Conservation (phyloP, 2,329 filamentous ascomycete genomes). For the Canariomyces notabilis region DNA sequence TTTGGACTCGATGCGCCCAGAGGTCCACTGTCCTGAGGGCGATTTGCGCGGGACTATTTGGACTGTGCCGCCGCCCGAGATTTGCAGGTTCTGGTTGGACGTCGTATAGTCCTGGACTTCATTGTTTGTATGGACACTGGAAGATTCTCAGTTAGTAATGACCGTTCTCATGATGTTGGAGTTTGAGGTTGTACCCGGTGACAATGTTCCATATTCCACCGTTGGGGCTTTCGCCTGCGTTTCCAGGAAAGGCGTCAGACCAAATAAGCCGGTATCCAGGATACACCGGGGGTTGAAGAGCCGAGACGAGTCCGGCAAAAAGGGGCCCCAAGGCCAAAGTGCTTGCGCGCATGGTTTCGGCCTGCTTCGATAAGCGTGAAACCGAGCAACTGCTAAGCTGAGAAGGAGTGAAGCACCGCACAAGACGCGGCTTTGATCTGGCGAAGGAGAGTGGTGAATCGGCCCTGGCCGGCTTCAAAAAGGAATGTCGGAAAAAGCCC, state of each 20-base stretch:
- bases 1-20: slow-evolving; percentile 49
- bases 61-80: slow-evolving; percentile 45
- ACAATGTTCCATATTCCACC: slow-evolving; percentile 39
- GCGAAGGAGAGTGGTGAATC: background rate
- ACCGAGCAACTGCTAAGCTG: background rate
- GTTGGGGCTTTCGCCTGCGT: slow-evolving; percentile 32
- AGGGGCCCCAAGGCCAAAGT: slow-evolving; percentile 28
- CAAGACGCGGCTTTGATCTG: background rate
- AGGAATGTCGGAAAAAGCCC: background rate
- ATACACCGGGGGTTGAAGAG: slow-evolving; percentile 37
- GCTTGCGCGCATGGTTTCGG: slow-evolving; percentile 12
- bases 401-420: background rate
- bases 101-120: slow-evolving; percentile 47
- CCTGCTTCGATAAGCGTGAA: background rate
- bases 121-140: slow-evolving; percentile 44
- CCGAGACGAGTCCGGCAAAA: slow-evolving; percentile 28
- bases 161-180: background rate
- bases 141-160: background rate
- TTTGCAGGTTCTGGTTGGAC: slow-evolving; percentile 43
- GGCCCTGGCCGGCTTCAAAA: background rate
- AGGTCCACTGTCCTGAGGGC: slow-evolving; percentile 45
- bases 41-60: slow-evolving; percentile 45
- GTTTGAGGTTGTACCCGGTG: slow-evolving; percentile 18
- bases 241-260: slow-evolving; percentile 41
- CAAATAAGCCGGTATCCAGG: slow-evolving; percentile 37